These are phyloP conservation scores for Achaetomium macrosporum DNA, from an alignment of 2,329 filamentous ascomycete species.

Conservation along the genomic window DNA sequence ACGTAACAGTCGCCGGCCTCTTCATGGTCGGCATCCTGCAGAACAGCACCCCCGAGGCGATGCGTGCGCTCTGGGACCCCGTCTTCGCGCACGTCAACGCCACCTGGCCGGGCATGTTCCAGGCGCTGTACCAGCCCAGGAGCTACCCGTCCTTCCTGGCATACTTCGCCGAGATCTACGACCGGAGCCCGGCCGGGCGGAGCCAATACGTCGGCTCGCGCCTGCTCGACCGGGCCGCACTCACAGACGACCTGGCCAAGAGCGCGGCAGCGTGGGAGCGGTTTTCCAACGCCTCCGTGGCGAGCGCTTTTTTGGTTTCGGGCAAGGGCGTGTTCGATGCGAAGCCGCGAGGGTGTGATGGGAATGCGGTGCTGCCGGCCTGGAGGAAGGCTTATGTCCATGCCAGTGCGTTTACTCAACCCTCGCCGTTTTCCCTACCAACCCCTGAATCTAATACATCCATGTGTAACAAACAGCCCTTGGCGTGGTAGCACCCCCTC, in stretches of 20 bases:
- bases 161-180: slow-evolving; percentile 35
- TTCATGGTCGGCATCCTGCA: slow-evolving; percentile 32
- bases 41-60: slow-evolving; percentile 29
- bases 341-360: slow-evolving; percentile 36
- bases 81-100: slow-evolving; percentile 34
- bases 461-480: not conserved
- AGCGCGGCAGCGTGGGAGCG: slow-evolving; percentile 35
- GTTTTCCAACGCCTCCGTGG: slow-evolving; percentile 28
- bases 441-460: not conserved
- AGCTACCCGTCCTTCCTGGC: slow-evolving; percentile 33
- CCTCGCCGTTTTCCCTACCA: not conserved
- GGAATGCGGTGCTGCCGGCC: slow-evolving; percentile 43
- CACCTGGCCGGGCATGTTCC: slow-evolving; percentile 32
- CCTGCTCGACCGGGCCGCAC: slow-evolving; percentile 34
- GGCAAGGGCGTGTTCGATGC: slow-evolving; percentile 42
- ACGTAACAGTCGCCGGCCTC: slow-evolving; percentile 33
- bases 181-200: slow-evolving; percentile 32
- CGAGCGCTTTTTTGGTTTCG: slow-evolving; percentile 36
- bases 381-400: slow-evolving; percentile 45
- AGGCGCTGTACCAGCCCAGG: slow-evolving; percentile 4
- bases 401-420: slow-evolving; percentile 30
- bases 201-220: slow-evolving; percentile 38
- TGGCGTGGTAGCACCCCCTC: slow-evolving; percentile 25
- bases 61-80: slow-evolving; percentile 29
- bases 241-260: slow-evolving; percentile 32